Percentiles rank a stretch among this genome's conserved stretches.
Evolutionary conservation across 1,284 basidiomycete genomes (phyloP).

Genomic region (Rhodotorula sp.): DNA sequence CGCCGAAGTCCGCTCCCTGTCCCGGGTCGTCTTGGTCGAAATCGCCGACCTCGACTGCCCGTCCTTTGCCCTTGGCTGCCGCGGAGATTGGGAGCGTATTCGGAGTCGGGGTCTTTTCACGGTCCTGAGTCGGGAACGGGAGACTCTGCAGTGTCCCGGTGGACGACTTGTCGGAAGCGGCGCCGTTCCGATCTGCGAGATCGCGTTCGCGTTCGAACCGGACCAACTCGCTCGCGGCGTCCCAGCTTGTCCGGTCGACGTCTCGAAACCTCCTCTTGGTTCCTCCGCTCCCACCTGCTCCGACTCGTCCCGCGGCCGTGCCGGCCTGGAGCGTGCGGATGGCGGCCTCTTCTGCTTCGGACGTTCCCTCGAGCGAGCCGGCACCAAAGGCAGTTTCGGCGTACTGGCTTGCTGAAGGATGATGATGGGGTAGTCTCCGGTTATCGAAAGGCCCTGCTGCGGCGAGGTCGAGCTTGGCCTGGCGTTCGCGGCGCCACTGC

Average conservation of each 20-base stretch:
- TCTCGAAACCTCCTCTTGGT: conserved; percentile 23
- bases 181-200: background rate
- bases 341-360: background rate
- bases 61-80: background rate
- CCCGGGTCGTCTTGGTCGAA: too few relatives aligned
- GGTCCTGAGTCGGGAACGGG: background rate
- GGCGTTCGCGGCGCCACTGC: background rate
- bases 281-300: conserved; percentile 20
- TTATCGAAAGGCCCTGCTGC: conserved; percentile 15
- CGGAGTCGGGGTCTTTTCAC: conserved; percentile 18
- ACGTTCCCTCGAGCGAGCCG: background rate
- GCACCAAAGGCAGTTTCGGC: background rate
- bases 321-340: background rate
- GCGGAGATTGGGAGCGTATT: background rate
- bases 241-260: conserved; percentile 21
- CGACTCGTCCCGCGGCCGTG: conserved; percentile 2
- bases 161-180: background rate
- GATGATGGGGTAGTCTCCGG: conserved; percentile 2
- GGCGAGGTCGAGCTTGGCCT: conserved; percentile 17
- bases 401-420: background rate
- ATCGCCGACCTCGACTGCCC: background rate
- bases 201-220: conserved; percentile 12
- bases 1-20: too few relatives aligned
- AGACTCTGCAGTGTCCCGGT: background rate
- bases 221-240: conserved; percentile 25